Evolutionary conservation across 495 filamentous ascomycete genomes (phyloP), one percentile per base, ranked within the genome.

Genomic region (Staphylotrichum longicolle): DNA sequence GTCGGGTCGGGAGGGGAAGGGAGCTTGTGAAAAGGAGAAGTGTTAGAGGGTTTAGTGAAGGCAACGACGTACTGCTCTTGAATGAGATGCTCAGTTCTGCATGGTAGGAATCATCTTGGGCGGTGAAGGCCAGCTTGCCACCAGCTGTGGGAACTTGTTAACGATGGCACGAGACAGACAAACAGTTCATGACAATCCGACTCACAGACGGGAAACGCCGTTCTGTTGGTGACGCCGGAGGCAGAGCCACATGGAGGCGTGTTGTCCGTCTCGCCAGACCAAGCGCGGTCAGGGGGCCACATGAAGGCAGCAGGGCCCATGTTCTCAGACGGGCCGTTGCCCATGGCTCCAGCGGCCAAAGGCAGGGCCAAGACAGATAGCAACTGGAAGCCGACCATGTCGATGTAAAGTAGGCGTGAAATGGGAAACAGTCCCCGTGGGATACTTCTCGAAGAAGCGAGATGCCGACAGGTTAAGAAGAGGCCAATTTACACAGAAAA

Each of bases 291-390:
- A n/a, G 71, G 68, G 2, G 80, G 81, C 80, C 80, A 83, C 59
- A 79, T 58, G 51, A 83, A 80, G 7, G 75, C 74, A 12, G 75
- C 78, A n/a, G 80, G 78, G 15, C 80, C 80, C 75, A 80, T 79
- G 40, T 57, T 54, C 7, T 61, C 57, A n/a, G 44, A 52, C 2
- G 57, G 20, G 20, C 20, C 20, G 20, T 27, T 33, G 10, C 62
- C 66, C 42, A 61, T 15, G 15, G 58, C 58, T 3, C 27, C 15
- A 8, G 27, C 37, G 9, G 63, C 65, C 14, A 42, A 12, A 10
- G 59, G 49, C 11, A 52, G 27, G 14, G 32, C 4, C 14, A 51
- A 27, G 20, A 27, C 20, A 27, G 20, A 27, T 27, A 27, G 20
- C 20, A 27, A 27, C 20, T 27, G 20, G 20, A 27, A 27, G 20